Conservation (phyloP, 2,329 filamentous ascomycete species). For the Metarhizium anisopliae region DNA sequence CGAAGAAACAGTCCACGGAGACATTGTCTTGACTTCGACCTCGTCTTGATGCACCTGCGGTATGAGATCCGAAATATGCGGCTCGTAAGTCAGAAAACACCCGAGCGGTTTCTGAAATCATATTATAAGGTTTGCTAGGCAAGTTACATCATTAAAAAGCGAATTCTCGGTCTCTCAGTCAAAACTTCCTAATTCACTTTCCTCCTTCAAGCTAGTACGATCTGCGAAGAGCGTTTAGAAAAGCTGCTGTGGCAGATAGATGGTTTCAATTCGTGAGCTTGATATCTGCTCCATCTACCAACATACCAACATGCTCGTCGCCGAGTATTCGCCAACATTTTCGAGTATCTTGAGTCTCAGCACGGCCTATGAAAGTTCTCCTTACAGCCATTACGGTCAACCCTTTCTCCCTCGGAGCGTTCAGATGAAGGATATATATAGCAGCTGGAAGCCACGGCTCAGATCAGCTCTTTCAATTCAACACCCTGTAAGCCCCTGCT, state of each 20-base stretch:
- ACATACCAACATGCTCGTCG: too few species aligned
- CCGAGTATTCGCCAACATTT: too few species aligned
- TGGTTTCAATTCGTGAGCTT: too few species aligned
- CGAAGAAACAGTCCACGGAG: not conserved
- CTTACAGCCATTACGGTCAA: not conserved
- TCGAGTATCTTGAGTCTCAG: too few species aligned
- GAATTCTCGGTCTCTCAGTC: not conserved
- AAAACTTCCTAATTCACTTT: not conserved
- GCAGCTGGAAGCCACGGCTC: not conserved
- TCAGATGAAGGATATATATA: not conserved
- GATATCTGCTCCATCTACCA: too few species aligned
- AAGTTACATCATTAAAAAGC: not conserved
- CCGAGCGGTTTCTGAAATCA: not conserved
- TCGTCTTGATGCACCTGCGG: not conserved
- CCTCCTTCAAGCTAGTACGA: not conserved
- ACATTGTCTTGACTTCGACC: not conserved
- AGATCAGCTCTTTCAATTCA: not conserved
- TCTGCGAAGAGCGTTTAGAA: not conserved
- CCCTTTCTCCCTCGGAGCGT: not conserved
- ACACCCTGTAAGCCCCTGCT: too few species aligned
- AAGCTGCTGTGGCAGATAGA: too few species aligned
- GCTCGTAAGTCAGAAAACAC: not conserved
- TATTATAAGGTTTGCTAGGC: not conserved
- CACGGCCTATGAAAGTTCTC: not conserved
- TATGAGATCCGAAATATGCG: not conserved